Conservation (phyloP, 441 rosid genomes). For the Cnidoscolus chayamansa region DNA sequence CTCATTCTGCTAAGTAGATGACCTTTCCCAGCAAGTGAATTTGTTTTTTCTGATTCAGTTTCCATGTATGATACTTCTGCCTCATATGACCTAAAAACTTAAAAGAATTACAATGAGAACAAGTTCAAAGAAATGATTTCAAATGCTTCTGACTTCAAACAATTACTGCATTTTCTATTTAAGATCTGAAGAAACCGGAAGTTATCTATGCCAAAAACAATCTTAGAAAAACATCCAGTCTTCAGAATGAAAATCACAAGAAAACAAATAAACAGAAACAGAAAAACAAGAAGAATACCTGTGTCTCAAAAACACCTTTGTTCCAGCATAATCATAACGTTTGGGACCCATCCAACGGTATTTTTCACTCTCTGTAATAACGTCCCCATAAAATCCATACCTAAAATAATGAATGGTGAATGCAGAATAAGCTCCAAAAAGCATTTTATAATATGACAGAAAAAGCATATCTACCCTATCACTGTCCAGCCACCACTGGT, state of each 20-base stretch:
- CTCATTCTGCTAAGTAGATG: constrained; percentile 30
- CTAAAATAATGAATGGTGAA: constrained; percentile 36
- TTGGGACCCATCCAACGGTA: constrained; percentile 99
- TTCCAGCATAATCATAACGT: constrained; percentile 93
- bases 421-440: constrained; percentile 15
- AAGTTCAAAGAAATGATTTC: not conserved
- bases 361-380: constrained; percentile 86
- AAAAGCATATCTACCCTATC: not conserved
- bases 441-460: not conserved
- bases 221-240: not conserved
- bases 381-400: constrained; percentile 98
- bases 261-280: not conserved
- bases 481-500: not conserved
- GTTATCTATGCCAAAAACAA: not conserved
- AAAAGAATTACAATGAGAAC: constrained; percentile 8
- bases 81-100: constrained; percentile 59
- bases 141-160: not conserved
- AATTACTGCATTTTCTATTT: not conserved
- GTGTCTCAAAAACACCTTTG: constrained; percentile 83
- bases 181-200: not conserved
- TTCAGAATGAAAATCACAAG: not conserved
- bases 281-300: constrained; percentile 40
- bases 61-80: constrained; percentile 77
- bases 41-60: constrained; percentile 47
- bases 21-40: constrained; percentile 33